phyloP scores from a whole-genome alignment of 1,284 basidiomycete species.

The Trametes polyzona region DNA sequence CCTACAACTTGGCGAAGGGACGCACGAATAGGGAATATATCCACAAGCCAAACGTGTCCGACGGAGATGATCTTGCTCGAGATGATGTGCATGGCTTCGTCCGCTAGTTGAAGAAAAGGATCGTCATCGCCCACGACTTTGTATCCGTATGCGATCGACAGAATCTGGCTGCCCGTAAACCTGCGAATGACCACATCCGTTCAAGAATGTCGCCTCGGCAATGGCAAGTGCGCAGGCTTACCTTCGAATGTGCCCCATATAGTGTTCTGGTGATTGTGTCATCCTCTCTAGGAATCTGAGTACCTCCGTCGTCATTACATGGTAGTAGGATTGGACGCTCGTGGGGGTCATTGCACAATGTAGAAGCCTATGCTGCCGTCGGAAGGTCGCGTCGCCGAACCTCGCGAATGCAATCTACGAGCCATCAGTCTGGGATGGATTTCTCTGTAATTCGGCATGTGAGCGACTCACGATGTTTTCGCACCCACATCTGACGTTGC shows the following conservation, averaged over 20 bases:
- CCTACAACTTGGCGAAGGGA: not conserved
- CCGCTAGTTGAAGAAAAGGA: slow-evolving; percentile 50
- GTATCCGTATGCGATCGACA: slow-evolving; percentile 2
- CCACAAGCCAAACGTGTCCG: not conserved
- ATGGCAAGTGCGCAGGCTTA: not conserved
- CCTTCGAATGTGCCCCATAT: slow-evolving; percentile 32
- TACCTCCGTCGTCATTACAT: slow-evolving; percentile 55
- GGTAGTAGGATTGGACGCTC: slow-evolving; percentile 57
- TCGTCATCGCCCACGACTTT: not conserved
- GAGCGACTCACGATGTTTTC: not conserved
- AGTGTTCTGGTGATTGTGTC: slow-evolving; percentile 34
- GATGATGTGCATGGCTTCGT: slow-evolving; percentile 56
- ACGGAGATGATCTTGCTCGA: slow-evolving; percentile 54
- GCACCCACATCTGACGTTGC: not conserved
- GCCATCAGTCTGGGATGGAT: not conserved
- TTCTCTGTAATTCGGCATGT: too few relatives aligned
- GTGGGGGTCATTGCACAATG: slow-evolving; percentile 57
- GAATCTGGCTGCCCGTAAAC: not conserved
- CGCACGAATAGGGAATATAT: slow-evolving; percentile 46
- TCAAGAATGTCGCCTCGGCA: not conserved
- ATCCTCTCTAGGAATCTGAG: slow-evolving; percentile 35
- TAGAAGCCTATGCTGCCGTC: slow-evolving; percentile 66
- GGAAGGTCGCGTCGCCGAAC: slow-evolving; percentile 54
- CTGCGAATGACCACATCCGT: not conserved
- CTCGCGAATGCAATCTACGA: slow-evolving; percentile 65